Evolutionary conservation across 306 rosid genomes (phyloP), one percentile per base, ranked within the genome.

Genomic region (Psophocarpus tetragonolobus): DNA sequence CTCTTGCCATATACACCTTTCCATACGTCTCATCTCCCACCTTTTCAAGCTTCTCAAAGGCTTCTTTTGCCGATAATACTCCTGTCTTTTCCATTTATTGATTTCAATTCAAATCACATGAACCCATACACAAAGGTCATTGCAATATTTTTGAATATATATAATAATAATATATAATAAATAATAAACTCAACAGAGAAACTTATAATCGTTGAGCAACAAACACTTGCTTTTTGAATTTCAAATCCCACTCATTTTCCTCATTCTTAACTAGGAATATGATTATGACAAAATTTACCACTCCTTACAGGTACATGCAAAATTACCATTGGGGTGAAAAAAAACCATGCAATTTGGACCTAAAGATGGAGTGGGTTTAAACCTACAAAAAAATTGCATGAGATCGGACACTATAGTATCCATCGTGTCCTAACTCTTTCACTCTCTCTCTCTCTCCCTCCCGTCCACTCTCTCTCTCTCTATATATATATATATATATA

Each of bases 1-100:
- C 97, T 81, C 89, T 80, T 26, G 97, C 93, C 66, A 97, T 84
- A 68, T 94, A 94, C 3, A 94, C 97, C 89, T 94, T 94, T 57
- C 97, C 97, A 26, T 94, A 94, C 0, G 97, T 92, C 11, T 97
- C 97, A 85, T 94, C 97, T 41, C 98, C 98, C 0, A 90, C 98
- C 84, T 94, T 94, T 87, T 94, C 97, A 2, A 90, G 86, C 81
- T 90, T 94, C 91, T 94, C 93, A 74, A 88, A 90, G 0, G 93
- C 97, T 8, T 94, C 98, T 88, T 88, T 94, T 3, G 93, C 97
- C 48, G 97, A 90, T 17, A 79, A 73, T 20, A 89, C 87, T 29
- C 71, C 77, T 56, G 57, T 26, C 35, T 76, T 77, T 81, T 83
- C 80, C 76, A 60, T 70, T 3, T 20, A 27, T 42, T 61, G n/a